Evolutionary conservation across 345 rosid genomes (phyloP).

Genomic region (Microthlaspi erraticum): DNA sequence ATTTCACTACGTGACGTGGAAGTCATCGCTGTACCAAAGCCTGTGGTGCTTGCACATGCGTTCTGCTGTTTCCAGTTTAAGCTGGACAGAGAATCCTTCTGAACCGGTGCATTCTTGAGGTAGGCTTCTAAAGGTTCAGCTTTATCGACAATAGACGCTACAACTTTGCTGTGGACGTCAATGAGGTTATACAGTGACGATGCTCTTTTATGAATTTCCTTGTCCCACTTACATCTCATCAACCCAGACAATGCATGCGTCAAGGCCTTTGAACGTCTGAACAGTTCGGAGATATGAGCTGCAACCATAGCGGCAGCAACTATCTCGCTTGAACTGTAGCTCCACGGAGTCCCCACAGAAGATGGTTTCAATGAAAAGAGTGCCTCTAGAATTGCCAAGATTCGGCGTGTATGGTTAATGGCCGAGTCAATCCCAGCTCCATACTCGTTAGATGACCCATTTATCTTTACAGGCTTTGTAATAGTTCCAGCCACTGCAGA

Average conservation of each 20-base stretch:
- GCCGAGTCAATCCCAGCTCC: slow-evolving; percentile 73
- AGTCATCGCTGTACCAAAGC: slow-evolving; percentile 52
- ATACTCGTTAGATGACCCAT: slow-evolving; percentile 64
- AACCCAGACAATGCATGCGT: slow-evolving; percentile 81
- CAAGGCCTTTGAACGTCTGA: slow-evolving; percentile 90
- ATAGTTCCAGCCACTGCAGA: slow-evolving; percentile 44
- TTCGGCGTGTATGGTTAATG: slow-evolving; percentile 83
- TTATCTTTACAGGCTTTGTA: slow-evolving; percentile 60
- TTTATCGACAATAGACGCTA: slow-evolving; percentile 91
- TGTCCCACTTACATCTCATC: slow-evolving; percentile 93
- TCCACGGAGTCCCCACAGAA: slow-evolving; percentile 90
- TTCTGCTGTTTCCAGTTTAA: slow-evolving; percentile 55
- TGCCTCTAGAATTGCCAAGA: slow-evolving; percentile 90
- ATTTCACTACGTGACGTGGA: slow-evolving; percentile 51
- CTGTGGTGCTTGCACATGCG: slow-evolving; percentile 44
- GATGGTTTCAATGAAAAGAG: slow-evolving; percentile 94
- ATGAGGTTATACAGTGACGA: slow-evolving; percentile 91
- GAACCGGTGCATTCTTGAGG: slow-evolving; percentile 60
- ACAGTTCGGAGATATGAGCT: slow-evolving; percentile 92
- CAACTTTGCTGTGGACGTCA: slow-evolving; percentile 90
- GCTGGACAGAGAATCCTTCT: slow-evolving; percentile 61
- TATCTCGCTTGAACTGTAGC: slow-evolving; percentile 92
- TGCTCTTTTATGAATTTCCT: slow-evolving; percentile 75
- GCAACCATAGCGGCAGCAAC: slow-evolving; percentile 99
- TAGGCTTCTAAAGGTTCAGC: slow-evolving; percentile 91